Evolutionary conservation across 768 basidiomycete species (phyloP).

Genomic region (Cytidiella melzeri): DNA sequence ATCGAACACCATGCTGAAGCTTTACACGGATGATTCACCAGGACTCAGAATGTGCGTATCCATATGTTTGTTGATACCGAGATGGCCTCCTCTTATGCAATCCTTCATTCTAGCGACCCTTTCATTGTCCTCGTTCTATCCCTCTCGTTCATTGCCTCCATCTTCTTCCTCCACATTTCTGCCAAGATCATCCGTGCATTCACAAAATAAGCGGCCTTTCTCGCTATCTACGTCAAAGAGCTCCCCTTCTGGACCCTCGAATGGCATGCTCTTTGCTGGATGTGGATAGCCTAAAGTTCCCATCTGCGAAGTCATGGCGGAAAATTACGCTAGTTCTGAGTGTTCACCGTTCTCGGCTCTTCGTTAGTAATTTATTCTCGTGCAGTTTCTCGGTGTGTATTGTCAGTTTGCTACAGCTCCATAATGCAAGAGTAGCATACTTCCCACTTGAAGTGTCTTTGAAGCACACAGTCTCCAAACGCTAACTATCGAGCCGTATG

Average conservation of each 20-base stretch:
- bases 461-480: no score
- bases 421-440: no score
- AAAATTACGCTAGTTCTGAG: neutral
- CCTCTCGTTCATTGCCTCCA: slow-evolving; percentile 93
- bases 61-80: no score
- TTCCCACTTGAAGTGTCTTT: no score
- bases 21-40: slow-evolving; percentile 98
- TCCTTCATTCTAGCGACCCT: slow-evolving; percentile 59
- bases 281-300: neutral
- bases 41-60: slow-evolving; percentile 90
- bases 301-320: neutral
- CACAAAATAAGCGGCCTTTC: slow-evolving; percentile 51
- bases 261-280: neutral
- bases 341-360: neutral
- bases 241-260: neutral
- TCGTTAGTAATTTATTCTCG: neutral
- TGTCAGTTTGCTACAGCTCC: no score
- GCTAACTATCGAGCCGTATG: no score
- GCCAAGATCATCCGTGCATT: slow-evolving; percentile 91
- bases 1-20: slow-evolving; percentile 96
- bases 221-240: neutral
- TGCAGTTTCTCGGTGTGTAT: neutral
- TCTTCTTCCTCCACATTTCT: slow-evolving; percentile 98
- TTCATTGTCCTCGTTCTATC: slow-evolving; percentile 96
- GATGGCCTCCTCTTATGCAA: no score